Evolutionary conservation across 2,329 filamentous ascomycete genomes (phyloP).

Genomic region (Arthrobotrys sinensis): DNA sequence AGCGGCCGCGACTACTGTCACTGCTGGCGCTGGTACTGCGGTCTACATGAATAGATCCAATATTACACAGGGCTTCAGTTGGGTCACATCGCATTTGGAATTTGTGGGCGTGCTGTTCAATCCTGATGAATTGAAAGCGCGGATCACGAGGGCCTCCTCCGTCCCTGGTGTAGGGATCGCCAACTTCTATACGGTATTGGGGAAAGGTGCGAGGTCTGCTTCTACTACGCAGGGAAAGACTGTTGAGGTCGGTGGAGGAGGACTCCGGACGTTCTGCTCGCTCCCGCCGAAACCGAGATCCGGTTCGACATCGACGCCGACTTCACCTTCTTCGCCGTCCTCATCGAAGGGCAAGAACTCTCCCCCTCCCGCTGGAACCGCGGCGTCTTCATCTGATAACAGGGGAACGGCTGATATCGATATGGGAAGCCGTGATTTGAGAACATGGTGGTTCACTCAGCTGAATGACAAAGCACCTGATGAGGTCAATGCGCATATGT

Average conservation of each 20-base stretch:
- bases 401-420: constrained; percentile 64
- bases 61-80: constrained; percentile 81
- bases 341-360: constrained; percentile 10
- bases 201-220: constrained; percentile 75
- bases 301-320: constrained; percentile 12
- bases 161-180: constrained; percentile 82
- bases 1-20: constrained; percentile 83
- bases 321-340: constrained; percentile 10
- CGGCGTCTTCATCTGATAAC: constrained; percentile 30
- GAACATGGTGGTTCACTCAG: constrained; percentile 77
- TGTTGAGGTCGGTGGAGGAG: constrained; percentile 75
- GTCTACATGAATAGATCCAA: constrained; percentile 89
- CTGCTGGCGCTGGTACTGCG: constrained; percentile 85
- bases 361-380: not conserved
- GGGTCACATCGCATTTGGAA: constrained; percentile 91
- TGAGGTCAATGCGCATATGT: constrained; percentile 85
- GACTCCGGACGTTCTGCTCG: constrained; percentile 89
- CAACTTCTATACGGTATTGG: constrained; percentile 89
- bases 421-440: constrained; percentile 65
- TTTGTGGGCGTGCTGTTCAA: constrained; percentile 92
- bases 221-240: constrained; percentile 68
- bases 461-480: constrained; percentile 85
- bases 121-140: constrained; percentile 83
- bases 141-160: constrained; percentile 76
- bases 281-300: constrained; percentile 74